Base-by-base conservation (phyloP, 1,284 basidiomycete species). In the Uromyces viciae-fabae region DNA sequence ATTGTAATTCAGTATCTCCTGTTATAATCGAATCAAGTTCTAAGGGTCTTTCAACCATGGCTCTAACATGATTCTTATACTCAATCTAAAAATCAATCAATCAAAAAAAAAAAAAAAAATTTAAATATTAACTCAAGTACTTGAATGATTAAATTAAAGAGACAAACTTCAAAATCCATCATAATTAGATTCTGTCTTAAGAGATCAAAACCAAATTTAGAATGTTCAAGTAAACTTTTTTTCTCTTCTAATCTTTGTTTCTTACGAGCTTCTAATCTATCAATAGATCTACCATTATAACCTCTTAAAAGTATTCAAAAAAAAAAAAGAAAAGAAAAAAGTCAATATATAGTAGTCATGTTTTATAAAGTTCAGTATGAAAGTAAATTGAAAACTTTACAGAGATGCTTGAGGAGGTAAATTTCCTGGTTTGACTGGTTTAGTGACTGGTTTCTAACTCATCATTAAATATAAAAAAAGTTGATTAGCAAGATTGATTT, bases 11-110 rank as follows among this genome's bases (percentile, higher is more conserved):
- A 8, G 8, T 14, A 52, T 25, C 31, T 36, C 49, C 17, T 11
- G 54, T 33, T 36, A n/a, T 49, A 56, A 14, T 58, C 25, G 52
- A 46, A 36, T 43, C 40, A 38, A 3, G 28, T 75, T 46, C n/a
- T 15, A 79, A 46, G 5, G 77, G 77, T 58, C 19, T 36, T 17
- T 60, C 54, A 25, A 72, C 68, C 42, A 79, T 43, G 15, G 43
- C 54, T 79, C 77, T 31, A 14, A 79, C 77, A 14, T 71, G 68
- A 22, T 71, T 79, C 77, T 79, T 79, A 46, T 79, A 79, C 38
- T 79, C 77, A 52, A 79, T 79, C 77, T 79, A 46, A 49, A 46
- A 28, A 71, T 42, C 22, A 71, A 71, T 22, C n/a, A 43, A 31
- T 43, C 38, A n/a, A 71, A n/a, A 43, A 19, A 36, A 66, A 38